A percentile compares a stretch with the other conserved stretches of the same genome.
These are phyloP conservation scores for Achaetomium macrosporum DNA, from an alignment of 2,329 filamentous ascomycete genomes.

Conservation along the genomic window DNA sequence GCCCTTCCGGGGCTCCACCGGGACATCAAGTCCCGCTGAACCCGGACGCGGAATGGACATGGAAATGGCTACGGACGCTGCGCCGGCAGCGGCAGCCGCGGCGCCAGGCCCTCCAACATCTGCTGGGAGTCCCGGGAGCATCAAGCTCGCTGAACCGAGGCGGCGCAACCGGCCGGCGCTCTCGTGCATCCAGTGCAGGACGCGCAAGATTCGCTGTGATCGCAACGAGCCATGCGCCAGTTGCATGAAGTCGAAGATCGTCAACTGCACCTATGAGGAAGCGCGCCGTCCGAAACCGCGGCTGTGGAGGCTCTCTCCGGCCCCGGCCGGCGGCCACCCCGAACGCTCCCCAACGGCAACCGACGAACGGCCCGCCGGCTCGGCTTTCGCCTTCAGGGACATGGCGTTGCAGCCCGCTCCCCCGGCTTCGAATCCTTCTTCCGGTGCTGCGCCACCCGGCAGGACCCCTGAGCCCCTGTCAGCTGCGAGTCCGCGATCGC, in stretches of 20 bases:
- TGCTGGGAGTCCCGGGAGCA: constrained; percentile 9
- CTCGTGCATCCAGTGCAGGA: constrained; percentile 53
- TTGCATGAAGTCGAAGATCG: constrained; percentile 50
- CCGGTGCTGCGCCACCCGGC: constrained; percentile 1
- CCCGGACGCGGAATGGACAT: constrained; percentile 16
- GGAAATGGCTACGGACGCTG: constrained; percentile 14
- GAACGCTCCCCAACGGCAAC: constrained; percentile 16
- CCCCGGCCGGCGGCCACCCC: constrained; percentile 14
- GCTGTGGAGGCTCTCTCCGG: constrained; percentile 22
- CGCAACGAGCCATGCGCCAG: constrained; percentile 53
- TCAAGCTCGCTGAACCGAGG: constrained; percentile 21
- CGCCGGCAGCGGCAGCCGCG: constrained; percentile 6
- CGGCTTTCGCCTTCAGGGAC: constrained; percentile 18
- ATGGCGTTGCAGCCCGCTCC: constrained; percentile 3
- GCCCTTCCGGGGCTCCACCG: constrained; percentile 1
- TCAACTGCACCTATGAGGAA: constrained; percentile 47
- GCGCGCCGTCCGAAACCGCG: constrained; percentile 29
- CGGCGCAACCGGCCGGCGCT: constrained; percentile 33
- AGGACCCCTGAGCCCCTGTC: constrained; percentile 10
- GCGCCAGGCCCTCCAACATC: constrained; percentile 5
- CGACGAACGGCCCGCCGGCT: constrained; percentile 6
- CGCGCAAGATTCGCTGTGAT: constrained; percentile 57
- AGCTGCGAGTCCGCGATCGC: constrained; percentile 11
- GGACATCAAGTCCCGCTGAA: constrained; percentile 1
- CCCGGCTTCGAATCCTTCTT: constrained; percentile 3